Conservation (phyloP, 176 grass and related monocot species). For the Cymbopogon citratus region DNA sequence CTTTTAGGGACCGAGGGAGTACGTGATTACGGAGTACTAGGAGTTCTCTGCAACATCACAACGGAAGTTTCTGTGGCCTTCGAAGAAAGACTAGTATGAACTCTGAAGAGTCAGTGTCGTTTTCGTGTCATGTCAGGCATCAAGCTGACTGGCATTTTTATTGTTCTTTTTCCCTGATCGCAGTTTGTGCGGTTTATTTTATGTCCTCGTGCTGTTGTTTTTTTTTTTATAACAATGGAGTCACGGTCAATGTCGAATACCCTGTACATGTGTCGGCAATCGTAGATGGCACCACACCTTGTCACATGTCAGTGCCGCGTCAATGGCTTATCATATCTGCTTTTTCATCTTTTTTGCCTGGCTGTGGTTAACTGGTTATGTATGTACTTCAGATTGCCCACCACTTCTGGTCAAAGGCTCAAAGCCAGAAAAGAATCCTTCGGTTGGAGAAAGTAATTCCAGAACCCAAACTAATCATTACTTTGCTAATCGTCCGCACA, state of each 20-base stretch:
- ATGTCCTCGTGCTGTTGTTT: neutral
- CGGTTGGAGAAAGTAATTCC: neutral
- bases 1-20: no score
- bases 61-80: no score
- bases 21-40: no score
- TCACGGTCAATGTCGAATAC: conserved; percentile 1
- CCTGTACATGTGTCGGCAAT: neutral
- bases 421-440: neutral
- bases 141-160: conserved; percentile 3
- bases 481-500: neutral
- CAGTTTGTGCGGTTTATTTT: neutral
- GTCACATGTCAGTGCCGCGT: neutral
- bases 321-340: conserved; percentile 12
- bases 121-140: neutral
- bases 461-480: neutral
- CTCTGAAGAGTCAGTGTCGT: neutral
- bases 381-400: no score
- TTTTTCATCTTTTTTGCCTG: neutral
- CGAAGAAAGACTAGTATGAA: no score
- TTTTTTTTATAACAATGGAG: neutral
- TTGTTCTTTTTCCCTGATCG: neutral
- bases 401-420: neutral
- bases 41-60: no score
- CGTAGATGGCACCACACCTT: neutral
- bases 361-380: no score